Evolutionary conservation across 805 yeast genomes (phyloP), one percentile per base, ranked within the genome.

Genomic region (Yarrowia yakushimensis): DNA sequence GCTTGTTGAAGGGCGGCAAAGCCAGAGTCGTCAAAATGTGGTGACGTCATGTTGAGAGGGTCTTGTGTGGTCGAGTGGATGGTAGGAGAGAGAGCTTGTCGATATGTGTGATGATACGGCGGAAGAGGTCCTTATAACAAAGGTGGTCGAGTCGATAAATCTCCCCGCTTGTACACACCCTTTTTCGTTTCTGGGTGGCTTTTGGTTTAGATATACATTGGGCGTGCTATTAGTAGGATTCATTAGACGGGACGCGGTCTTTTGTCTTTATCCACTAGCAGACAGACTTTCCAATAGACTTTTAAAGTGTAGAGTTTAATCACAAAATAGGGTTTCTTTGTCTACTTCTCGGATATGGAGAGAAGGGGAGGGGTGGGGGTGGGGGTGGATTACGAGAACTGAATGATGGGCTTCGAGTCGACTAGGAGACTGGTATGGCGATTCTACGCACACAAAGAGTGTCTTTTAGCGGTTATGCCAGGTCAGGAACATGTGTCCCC

Each of bases 161-260:
- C 36, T 46, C 54, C 54, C 54, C 54, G 54, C 54, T 46, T 46
- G 54, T 30, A 46, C 27, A 15, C 36, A 30, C 37, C 17, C 37
- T 46, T 46, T 46, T 46, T 46, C 37, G 54, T 46, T 46, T 46
- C 37, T 31, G 37, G 54, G 37, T 37, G 54, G 54, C 54, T 46
- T 46, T 46, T 46, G 54, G 52, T 45, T 45, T 28, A 45, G 37
- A 46, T 46, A 46, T 46, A 46, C 54, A 46, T 46, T 46, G 54
- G 54, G 52, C 52, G 36, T 30, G 37, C 54, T 46, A 27, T 30
- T 30, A 46, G 54, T 30, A 46, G 34, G 27, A 46, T 46, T 46
- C 54, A 46, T 46, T 28, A 30, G 37, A 46, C 54, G 54, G 54
- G 54, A 46, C 54, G 37, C 28, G 50, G 46, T 28, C 36, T 27